Percentiles rank a stretch among this genome's conserved stretches.
Evolutionary conservation across 352 stramenopile species (phyloP).

Genomic region (Phytophthora pini): DNA sequence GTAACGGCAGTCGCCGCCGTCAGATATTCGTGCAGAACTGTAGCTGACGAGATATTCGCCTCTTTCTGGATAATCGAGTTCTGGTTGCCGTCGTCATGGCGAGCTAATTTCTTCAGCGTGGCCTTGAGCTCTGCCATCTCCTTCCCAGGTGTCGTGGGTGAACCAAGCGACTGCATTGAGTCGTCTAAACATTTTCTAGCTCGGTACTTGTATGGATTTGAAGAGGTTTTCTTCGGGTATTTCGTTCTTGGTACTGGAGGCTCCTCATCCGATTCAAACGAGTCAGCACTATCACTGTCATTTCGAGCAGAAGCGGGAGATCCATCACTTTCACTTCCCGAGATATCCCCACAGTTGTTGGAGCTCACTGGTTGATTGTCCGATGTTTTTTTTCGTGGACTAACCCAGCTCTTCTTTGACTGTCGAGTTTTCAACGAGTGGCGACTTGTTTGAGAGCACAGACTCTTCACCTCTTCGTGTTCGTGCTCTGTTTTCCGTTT

Average conservation of each 20-base stretch:
- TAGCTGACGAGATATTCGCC: constrained; percentile 19
- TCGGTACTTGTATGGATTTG: constrained; percentile 6
- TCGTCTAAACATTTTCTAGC: constrained; percentile 7
- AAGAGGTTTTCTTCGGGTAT: constrained; percentile 2
- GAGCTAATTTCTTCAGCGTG: constrained; percentile 68
- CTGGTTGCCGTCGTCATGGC: constrained; percentile 36
- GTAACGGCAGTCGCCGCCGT: constrained; percentile 32
- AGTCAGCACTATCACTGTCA: constrained; percentile 16
- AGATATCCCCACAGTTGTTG: constrained; percentile 18
- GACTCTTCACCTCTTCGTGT: constrained; percentile 2
- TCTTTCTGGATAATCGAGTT: constrained; percentile 10
- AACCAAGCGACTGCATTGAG: constrained; percentile 30
- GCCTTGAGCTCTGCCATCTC: constrained; percentile 79
- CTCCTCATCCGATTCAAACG: constrained; percentile 8
- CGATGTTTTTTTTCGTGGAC: constrained; percentile 2
- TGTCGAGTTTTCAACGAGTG: constrained; percentile 1
- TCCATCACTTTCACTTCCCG: constrained; percentile 26
- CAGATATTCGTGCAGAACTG: constrained; percentile 32
- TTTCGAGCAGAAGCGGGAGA: constrained; percentile 5
- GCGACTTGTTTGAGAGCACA: background rate
- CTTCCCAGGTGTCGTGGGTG: constrained; percentile 47
- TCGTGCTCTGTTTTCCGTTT: constrained; percentile 7
- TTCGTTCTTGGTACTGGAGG: constrained; percentile 5
- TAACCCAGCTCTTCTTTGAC: constrained; percentile 7
- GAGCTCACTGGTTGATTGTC: constrained; percentile 13